Base-by-base conservation (phyloP, 805 yeast genomes). In the Torulaspora quercuum region DNA sequence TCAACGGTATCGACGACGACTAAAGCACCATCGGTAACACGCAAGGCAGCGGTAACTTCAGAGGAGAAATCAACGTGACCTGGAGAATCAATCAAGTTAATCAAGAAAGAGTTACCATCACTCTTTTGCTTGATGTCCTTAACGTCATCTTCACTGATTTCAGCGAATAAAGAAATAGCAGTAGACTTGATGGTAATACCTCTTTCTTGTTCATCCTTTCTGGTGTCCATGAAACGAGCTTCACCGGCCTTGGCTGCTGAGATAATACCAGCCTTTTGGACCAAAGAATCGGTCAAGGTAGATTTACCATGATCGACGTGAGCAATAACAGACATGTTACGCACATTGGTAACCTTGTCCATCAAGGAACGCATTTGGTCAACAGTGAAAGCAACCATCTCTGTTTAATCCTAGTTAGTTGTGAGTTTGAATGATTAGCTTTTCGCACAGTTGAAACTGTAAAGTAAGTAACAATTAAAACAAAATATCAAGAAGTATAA, bases 51-150 rank as follows among this genome's bases (percentile, higher is more conserved):
- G 66, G 97, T 92, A 65, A 90, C 98, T 76, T 90, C 98, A 58
- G 97, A 92, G 51, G 97, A 88, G 89, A 90, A 90, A 77, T 90
- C 98, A 80, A 90, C 97, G 97, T 90, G 98, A 85, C 98, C 98
- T 75, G 98, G 98, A 59, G 98, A 92, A 73, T 90, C 98, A 63
- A 90, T 90, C 81, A 90, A 80, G 87, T 90, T 90, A 60, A 90
- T 81, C 76, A 90, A 83, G 82, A 90, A 90, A 69, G 82, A 80
- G 82, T 76, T 84, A 72, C 97, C 97, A 13, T 68, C 82, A 52
- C 92, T 81, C 50, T 61, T 61, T 77, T 92, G 97, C 71, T 80
- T 76, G 76, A 92, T 90, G 61, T 76, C 82, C 73, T 82, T 78
- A 72, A 87, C 88, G 59, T 80, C 86, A 70, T 82, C 83, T 52